phyloP scores from a whole-genome alignment of 768 basidiomycete genomes.

The Amanita polypyramis region DNA sequence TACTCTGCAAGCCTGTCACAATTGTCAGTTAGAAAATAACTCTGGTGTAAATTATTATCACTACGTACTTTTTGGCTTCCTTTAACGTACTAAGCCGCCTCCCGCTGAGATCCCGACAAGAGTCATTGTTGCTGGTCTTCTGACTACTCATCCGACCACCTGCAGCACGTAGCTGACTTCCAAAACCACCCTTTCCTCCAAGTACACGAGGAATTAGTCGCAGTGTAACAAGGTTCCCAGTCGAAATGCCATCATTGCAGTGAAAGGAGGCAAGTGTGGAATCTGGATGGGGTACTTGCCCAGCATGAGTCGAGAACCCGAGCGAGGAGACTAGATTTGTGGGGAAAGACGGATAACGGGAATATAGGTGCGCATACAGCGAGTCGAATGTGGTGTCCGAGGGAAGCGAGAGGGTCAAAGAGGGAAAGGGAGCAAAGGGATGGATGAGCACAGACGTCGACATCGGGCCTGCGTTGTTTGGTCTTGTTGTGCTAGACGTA shows the following conservation, averaged over 20 bases:
- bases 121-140: constrained; percentile 92
- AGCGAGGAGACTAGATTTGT: constrained; percentile 18
- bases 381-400: constrained; percentile 19
- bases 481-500: not conserved
- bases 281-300: constrained; percentile 19
- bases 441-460: constrained; percentile 27
- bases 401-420: constrained; percentile 22
- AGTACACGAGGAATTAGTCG: constrained; percentile 64
- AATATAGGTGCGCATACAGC: constrained; percentile 22
- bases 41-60: not conserved
- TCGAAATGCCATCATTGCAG: constrained; percentile 9
- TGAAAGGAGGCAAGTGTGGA: constrained; percentile 19
- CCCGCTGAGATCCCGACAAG: constrained; percentile 87
- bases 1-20: constrained; percentile 65
- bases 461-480: constrained; percentile 4
- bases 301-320: constrained; percentile 28
- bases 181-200: constrained; percentile 97
- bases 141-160: constrained; percentile 97
- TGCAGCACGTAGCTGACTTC: constrained; percentile 90
- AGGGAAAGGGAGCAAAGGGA: constrained; percentile 30
- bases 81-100: constrained; percentile 88
- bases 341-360: constrained; percentile 25
- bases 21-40: not conserved
- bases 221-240: constrained; percentile 41
- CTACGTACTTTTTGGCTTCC: constrained; percentile 81